phyloP scores from a whole-genome alignment of 305 asterid species.

The Fraxinus latifolia region DNA sequence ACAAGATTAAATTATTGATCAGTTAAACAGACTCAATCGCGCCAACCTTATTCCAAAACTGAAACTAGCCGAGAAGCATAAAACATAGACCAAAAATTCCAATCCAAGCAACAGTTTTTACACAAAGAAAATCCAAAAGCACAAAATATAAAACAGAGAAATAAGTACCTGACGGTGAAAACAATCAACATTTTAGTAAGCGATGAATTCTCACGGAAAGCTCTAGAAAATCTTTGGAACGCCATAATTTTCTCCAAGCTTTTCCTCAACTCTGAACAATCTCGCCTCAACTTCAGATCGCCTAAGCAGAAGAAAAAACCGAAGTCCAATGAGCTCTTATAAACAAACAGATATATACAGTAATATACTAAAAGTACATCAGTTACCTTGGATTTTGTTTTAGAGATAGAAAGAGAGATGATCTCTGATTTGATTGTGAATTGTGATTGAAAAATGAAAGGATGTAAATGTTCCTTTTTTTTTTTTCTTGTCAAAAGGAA shows the following conservation, averaged over 20 bases:
- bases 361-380: background rate
- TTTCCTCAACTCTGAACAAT: background rate
- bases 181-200: slow-evolving; percentile 57
- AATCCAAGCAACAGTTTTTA: background rate
- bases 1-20: slow-evolving; percentile 9
- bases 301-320: slow-evolving; percentile 21
- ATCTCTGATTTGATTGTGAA: background rate
- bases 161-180: slow-evolving; percentile 61
- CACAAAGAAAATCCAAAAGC: background rate
- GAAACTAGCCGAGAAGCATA: background rate
- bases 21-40: background rate
- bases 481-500: background rate
- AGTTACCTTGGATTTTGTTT: slow-evolving; percentile 9
- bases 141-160: background rate
- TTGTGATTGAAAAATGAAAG: background rate
- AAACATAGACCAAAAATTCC: background rate
- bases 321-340: background rate
- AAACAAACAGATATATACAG: background rate
- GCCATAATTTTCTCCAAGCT: slow-evolving; percentile 44
- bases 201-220: slow-evolving; percentile 58
- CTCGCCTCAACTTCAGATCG: slow-evolving; percentile 24
- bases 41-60: background rate
- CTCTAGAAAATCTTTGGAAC: slow-evolving; percentile 54
- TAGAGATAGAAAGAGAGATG: slow-evolving; percentile 20
- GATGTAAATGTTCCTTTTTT: background rate